Evolutionary conservation across 306 rosid species (phyloP), one percentile per base, ranked within the genome.

Genomic region (Phaseolus lunatus): DNA sequence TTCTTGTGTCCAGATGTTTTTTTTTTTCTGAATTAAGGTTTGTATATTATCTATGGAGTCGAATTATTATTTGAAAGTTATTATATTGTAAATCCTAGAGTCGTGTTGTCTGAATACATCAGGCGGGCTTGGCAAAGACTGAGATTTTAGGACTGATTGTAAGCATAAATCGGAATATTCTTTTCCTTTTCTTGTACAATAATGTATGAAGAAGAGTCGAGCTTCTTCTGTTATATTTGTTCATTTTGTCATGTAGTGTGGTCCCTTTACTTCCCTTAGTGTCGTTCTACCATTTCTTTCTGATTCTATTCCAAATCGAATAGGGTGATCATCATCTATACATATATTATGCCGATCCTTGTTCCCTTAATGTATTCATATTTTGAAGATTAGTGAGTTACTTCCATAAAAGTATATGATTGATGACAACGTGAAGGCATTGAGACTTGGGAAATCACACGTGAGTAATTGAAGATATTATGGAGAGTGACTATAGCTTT

Each of bases 31-130:
- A 64, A 57, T 63, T 78, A 56, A 57, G 84, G 84, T 58, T 81
- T 87, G 87, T 91, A 86, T 72, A 84, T 83, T 73, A 72, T 75
- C 62, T 82, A 54, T 84, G 27, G 75, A 79, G 67, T 79, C 62
- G 72, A 75, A 73, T 85, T 80, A 35, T 57, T 66, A 75, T 88
- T 79, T 67, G 8, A 22, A 73, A 53, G 80, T 50, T 20, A 12
- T 70, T 19, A 27, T 69, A 75, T 23, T 76, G 70, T 88, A 78
- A 72, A 78, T 68, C 77, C 66, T 39, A 54, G 78, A 71, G 78
- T 75, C 74, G 4, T 59, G 80, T 62, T 70, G 77, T 70, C 73
- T 63, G 80, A 53, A 72, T 61, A 57, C 67, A 47, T 68, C 14
- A 23, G 64, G 49, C 18, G 26, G 65, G 59, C 48, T 66, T 83